These are phyloP conservation scores for Peniophora sp. DNA, from an alignment of 1,284 basidiomycete genomes.

Conservation along the genomic window DNA sequence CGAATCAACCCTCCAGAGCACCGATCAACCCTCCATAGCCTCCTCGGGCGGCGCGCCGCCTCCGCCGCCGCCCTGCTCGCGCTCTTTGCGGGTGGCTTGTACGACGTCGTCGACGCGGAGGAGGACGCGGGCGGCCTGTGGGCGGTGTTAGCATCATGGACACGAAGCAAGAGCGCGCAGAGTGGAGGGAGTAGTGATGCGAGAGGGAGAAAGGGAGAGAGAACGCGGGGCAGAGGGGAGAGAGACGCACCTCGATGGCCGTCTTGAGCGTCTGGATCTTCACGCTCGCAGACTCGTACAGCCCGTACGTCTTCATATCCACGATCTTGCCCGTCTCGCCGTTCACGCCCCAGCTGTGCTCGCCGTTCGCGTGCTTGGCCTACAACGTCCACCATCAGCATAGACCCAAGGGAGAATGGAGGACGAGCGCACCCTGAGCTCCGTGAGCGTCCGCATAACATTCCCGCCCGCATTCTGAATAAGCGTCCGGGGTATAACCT, in stretches of 20 bases:
- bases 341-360: slow-evolving; percentile 88
- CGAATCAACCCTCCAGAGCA: too few species aligned
- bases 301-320: slow-evolving; percentile 91
- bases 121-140: slow-evolving; percentile 78
- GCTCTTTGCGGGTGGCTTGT: slow-evolving; percentile 70
- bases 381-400: slow-evolving; percentile 27
- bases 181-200: background rate
- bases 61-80: slow-evolving; percentile 30
- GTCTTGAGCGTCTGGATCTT: slow-evolving; percentile 99
- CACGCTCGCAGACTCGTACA: slow-evolving; percentile 94
- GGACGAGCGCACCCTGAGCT: slow-evolving; percentile 60
- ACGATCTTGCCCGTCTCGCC: slow-evolving; percentile 93
- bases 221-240: background rate
- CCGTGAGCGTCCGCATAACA: slow-evolving; percentile 87
- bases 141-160: background rate
- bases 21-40: slow-evolving; percentile 32
- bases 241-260: slow-evolving; percentile 70
- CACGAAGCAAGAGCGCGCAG: background rate
- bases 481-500: slow-evolving; percentile 93
- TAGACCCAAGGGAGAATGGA: background rate
- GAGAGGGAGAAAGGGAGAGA: background rate
- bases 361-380: slow-evolving; percentile 93
- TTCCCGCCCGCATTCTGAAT: slow-evolving; percentile 97
- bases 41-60: slow-evolving; percentile 44
- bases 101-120: slow-evolving; percentile 95